phyloP scores from a whole-genome alignment of 1,284 basidiomycete species.

The Ganoderma multipileum region DNA sequence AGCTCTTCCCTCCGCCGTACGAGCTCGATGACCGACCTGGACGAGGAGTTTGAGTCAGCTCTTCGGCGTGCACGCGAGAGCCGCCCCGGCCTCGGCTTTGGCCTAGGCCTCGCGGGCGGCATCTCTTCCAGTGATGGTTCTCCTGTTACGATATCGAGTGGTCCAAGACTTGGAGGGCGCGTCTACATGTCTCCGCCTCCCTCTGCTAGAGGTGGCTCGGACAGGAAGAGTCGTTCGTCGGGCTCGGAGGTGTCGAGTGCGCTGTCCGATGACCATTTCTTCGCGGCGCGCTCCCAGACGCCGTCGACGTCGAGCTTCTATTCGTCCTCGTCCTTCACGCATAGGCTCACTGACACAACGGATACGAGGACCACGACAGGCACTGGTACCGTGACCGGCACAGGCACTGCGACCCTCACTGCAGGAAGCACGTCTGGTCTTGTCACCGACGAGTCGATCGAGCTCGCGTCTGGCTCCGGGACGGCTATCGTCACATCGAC shows the following conservation, averaged over 20 bases:
- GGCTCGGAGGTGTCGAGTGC: slow-evolving; percentile 45
- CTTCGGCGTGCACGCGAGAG: slow-evolving; percentile 51
- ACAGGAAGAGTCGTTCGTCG: slow-evolving; percentile 37
- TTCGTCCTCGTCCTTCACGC: slow-evolving; percentile 41
- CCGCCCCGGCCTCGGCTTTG: slow-evolving; percentile 54
- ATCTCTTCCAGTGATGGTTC: slow-evolving; percentile 49
- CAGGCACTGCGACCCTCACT: neutral
- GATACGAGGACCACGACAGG: slow-evolving; percentile 28
- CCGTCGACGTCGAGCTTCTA: slow-evolving; percentile 42
- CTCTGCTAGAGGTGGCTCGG: slow-evolving; percentile 48
- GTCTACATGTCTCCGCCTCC: slow-evolving; percentile 71
- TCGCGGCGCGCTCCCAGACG: slow-evolving; percentile 50
- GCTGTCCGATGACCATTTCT: slow-evolving; percentile 65
- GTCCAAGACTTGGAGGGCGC: slow-evolving; percentile 55
- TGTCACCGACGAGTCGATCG: slow-evolving; percentile 41
- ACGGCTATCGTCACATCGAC: slow-evolving; percentile 59
- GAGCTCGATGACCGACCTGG: slow-evolving; percentile 79
- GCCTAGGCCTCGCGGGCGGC: slow-evolving; percentile 47
- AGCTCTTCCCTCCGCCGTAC: slow-evolving; percentile 68
- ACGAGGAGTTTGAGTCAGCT: slow-evolving; percentile 67
- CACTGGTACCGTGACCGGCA: slow-evolving; percentile 19
- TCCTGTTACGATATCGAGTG: slow-evolving; percentile 65
- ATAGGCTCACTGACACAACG: slow-evolving; percentile 30
- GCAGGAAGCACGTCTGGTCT: slow-evolving; percentile 24
- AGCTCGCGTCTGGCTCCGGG: slow-evolving; percentile 49